Conservation (phyloP, 2,329 filamentous ascomycete species). For the Hypoxylon sp. region DNA sequence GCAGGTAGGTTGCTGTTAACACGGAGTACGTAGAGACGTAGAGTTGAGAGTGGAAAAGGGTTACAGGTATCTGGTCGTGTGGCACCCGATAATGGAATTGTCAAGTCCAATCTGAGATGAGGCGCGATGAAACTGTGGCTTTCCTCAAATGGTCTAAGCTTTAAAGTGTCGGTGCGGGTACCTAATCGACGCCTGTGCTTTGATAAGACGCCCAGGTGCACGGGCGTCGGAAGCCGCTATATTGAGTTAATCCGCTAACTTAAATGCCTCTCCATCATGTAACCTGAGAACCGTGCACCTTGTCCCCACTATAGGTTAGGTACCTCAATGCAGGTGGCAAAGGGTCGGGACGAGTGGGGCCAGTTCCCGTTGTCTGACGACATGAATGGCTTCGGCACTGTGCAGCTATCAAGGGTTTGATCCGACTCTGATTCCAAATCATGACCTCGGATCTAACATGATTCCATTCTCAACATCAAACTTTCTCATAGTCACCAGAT, state of each 20-base stretch:
- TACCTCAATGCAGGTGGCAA: conserved; percentile 20
- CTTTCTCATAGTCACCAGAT: background rate
- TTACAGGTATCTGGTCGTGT: conserved; percentile 24
- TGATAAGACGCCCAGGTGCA: too few relatives aligned
- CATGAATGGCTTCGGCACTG: conserved; percentile 26
- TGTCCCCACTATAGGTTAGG: too few relatives aligned
- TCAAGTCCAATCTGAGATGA: conserved; percentile 19
- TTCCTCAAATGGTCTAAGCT: conserved; percentile 27
- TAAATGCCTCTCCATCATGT: background rate
- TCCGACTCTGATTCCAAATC: conserved; percentile 45
- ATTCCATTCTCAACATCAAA: conserved; percentile 23
- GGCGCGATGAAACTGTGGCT: conserved; percentile 41
- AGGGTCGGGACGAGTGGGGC: conserved; percentile 16
- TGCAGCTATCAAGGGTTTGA: conserved; percentile 13
- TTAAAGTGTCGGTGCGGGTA: conserved; percentile 13
- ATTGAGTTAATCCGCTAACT: conserved; percentile 40
- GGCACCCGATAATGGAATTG: conserved; percentile 38
- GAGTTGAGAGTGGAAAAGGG: conserved; percentile 28
- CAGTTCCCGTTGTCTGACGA: conserved; percentile 32
- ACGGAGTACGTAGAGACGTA: conserved; percentile 20
- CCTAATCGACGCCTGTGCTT: background rate
- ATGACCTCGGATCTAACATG: conserved; percentile 15
- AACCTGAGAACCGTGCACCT: too few relatives aligned
- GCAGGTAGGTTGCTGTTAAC: conserved; percentile 9
- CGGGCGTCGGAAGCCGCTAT: conserved; percentile 32